Evolutionary conservation across 257 asterid genomes (phyloP).

Genomic region (Euphrasia confusa): DNA sequence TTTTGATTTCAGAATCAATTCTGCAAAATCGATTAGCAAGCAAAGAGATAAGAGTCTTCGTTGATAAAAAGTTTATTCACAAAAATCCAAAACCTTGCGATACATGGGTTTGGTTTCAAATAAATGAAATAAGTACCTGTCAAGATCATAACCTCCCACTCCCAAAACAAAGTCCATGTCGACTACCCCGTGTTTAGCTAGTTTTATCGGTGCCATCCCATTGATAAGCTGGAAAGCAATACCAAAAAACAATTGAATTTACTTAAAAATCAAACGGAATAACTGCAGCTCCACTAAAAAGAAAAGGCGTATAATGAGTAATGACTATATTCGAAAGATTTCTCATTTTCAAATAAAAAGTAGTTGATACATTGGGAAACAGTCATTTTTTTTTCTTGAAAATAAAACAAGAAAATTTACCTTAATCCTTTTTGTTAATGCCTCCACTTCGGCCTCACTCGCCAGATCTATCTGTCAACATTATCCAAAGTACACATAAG

Average conservation of each 20-base stretch:
- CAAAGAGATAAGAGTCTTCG: neutral
- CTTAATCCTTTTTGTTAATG: conserved; percentile 61
- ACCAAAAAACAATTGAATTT: conserved; percentile 16
- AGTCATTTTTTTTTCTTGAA: conserved; percentile 1
- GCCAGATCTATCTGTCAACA: conserved; percentile 76
- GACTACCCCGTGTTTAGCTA: conserved; percentile 67
- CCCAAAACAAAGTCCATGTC: conserved; percentile 96
- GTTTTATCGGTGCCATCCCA: conserved; percentile 79
- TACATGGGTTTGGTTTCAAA: neutral
- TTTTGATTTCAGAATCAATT: conserved; percentile 65
- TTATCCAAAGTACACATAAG: conserved; percentile 25
- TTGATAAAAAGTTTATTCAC: neutral
- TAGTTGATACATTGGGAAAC: neutral
- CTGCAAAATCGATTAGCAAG: conserved; percentile 32
- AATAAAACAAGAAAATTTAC: conserved; percentile 29
- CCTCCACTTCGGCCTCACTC: conserved; percentile 61
- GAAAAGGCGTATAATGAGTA: neutral
- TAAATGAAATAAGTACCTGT: conserved; percentile 44
- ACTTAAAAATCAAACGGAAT: neutral
- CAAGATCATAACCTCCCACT: conserved; percentile 97
- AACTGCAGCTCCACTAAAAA: neutral
- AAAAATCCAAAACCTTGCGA: neutral
- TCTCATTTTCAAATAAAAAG: neutral
- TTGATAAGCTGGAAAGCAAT: conserved; percentile 60
- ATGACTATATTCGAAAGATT: neutral